Percentiles rank a stretch among this genome's conserved stretches.
phyloP scores from a whole-genome alignment of 2,329 filamentous ascomycete genomes.

The Helotiales sp. region DNA sequence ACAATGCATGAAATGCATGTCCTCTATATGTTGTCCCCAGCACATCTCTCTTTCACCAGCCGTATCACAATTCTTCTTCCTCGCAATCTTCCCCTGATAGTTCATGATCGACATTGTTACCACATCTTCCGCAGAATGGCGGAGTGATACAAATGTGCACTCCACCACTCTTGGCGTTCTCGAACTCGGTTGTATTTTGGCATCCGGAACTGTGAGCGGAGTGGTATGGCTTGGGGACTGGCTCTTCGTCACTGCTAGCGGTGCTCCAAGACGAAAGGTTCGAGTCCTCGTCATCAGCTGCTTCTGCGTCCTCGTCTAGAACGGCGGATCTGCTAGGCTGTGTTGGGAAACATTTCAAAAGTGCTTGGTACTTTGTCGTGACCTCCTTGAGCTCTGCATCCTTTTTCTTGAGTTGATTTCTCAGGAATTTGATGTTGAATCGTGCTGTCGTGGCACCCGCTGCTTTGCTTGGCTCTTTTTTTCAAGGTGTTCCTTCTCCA shows the following conservation, averaged over 20 bases:
- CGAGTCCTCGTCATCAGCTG: neutral
- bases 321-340: neutral
- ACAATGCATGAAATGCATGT: no score
- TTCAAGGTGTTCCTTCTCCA: neutral
- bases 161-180: neutral
- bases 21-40: no score
- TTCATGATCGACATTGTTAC: neutral
- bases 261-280: neutral
- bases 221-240: neutral
- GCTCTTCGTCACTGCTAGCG: neutral
- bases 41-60: no score
- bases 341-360: neutral
- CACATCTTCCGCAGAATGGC: neutral
- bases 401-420: neutral
- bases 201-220: no score
- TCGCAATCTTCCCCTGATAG: neutral
- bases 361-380: neutral
- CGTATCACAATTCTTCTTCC: neutral
- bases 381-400: neutral
- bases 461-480: neutral
- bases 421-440: neutral
- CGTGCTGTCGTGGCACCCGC: neutral
- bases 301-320: no score
- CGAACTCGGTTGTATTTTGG: no score
- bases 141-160: no score